Percentiles rank a stretch among this genome's conserved stretches.
Evolutionary conservation across 2,329 filamentous ascomycete genomes (phyloP).

Genomic region (Aspergillus sp.): DNA sequence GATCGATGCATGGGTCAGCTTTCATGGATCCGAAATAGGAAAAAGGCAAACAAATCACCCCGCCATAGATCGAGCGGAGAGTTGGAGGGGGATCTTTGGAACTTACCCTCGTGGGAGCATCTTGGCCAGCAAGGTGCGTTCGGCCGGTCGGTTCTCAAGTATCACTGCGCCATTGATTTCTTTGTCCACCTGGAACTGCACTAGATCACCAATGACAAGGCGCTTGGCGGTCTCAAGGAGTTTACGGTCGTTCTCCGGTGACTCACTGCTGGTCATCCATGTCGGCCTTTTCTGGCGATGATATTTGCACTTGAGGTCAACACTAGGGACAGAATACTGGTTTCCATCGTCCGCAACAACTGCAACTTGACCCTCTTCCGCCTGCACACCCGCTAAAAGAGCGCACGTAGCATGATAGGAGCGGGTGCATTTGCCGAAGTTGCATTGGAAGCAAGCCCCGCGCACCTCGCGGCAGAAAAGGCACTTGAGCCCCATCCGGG

Average conservation of each 20-base stretch:
- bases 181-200: constrained; percentile 82
- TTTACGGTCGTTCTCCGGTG: constrained; percentile 71
- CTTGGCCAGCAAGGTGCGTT: constrained; percentile 78
- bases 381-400: constrained; percentile 85
- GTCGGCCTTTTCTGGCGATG: constrained; percentile 87
- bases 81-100: not conserved
- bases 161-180: constrained; percentile 92
- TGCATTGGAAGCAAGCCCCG: constrained; percentile 97
- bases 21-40: constrained; percentile 17
- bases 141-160: constrained; percentile 76
- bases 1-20: constrained; percentile 23
- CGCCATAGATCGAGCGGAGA: constrained; percentile 3
- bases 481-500: constrained; percentile 88
- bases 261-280: constrained; percentile 66
- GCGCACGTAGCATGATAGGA: constrained; percentile 96
- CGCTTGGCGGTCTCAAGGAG: constrained; percentile 70
- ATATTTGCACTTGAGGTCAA: constrained; percentile 93
- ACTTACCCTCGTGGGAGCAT: constrained; percentile 82
- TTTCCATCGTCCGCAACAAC: constrained; percentile 88
- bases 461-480: constrained; percentile 92
- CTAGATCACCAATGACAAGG: constrained; percentile 73
- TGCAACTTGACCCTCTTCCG: constrained; percentile 83
- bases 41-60: constrained; percentile 17
- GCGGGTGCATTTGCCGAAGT: constrained; percentile 88
- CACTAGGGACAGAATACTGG: constrained; percentile 89